Evolutionary conservation across 1,284 basidiomycete species (phyloP), one percentile per base, ranked within the genome.

Genomic region (Rhizoctonia solani): DNA sequence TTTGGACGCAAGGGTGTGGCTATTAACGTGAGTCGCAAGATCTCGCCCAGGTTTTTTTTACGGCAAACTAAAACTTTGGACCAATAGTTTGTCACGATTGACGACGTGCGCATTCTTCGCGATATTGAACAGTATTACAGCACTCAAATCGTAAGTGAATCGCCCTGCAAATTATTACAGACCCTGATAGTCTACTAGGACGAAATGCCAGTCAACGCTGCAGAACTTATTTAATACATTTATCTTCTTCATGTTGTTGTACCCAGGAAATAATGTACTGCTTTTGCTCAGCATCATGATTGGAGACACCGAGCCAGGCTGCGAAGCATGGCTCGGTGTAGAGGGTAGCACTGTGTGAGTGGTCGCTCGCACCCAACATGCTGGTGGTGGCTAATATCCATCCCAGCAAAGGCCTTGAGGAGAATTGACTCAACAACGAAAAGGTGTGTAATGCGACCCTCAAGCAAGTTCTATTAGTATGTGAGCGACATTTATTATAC

Each of bases 1-100:
- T 98, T 97, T 77, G 94, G 94, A 71, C 84, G 94, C 71, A 96
- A 96, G 79, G 94, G 94, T 81, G 95, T 92, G 72, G 94, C 87
- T 63, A 93, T 91, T 79, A 97, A 90, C 78, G 91, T 93, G 75
- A 69, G 77, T 72, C 3, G 44, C 41, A 21, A 52, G 3, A 27
- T n/a, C 13, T 5, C 25, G 68, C 69, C 69, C 23, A 27, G 50
- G 29, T 34, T n/a, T 21, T 23, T 23, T 32, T n/a, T n/a, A n/a
- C n/a, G n/a, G 47, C 83, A 19, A 46, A 13, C 27, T 27, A 39
- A 47, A 0, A 59, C 47, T 68, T 72, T 66, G 68, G 44, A 70
- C 63, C 41, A 32, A 16, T 71, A 93, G 93, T 95, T 95, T 75
- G 93, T 95, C 49, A 95, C 93, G 9, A 87, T 92, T 59, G 92